Evolutionary conservation across 2,329 filamentous ascomycete genomes (phyloP).

Genomic region (Pseudopithomyces maydicus): DNA sequence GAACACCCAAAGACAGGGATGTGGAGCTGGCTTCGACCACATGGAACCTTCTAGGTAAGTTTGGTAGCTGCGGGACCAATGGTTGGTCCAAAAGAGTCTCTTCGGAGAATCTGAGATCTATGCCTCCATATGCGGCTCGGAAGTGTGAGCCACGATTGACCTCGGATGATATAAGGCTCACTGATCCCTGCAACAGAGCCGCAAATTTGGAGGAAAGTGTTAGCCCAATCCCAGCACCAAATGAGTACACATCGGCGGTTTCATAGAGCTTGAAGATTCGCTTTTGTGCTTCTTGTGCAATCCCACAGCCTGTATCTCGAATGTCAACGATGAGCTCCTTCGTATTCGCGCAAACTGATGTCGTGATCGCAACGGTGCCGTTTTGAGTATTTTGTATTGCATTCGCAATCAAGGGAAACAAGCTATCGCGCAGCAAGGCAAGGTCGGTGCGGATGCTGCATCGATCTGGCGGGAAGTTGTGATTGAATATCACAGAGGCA

Average conservation of each 20-base stretch:
- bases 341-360: constrained; percentile 36
- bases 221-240: constrained; percentile 51
- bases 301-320: constrained; percentile 50
- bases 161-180: constrained; percentile 46
- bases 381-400: constrained; percentile 48
- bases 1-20: neutral
- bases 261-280: constrained; percentile 54
- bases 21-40: neutral
- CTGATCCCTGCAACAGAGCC: constrained; percentile 44
- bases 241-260: constrained; percentile 46
- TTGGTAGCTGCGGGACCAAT: neutral
- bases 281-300: constrained; percentile 39
- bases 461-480: constrained; percentile 31
- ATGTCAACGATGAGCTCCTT: constrained; percentile 47
- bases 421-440: constrained; percentile 48
- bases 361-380: constrained; percentile 45
- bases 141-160: constrained; percentile 49
- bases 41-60: neutral
- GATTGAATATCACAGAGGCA: constrained; percentile 42
- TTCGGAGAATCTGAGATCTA: neutral
- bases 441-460: constrained; percentile 45
- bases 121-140: constrained; percentile 31
- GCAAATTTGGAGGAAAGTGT: constrained; percentile 52
- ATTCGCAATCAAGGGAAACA: constrained; percentile 50
- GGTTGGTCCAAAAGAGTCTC: neutral